Evolutionary conservation across 192 early-diverging fungal species (phyloP).

Genomic region (Coemansia sp.): DNA sequence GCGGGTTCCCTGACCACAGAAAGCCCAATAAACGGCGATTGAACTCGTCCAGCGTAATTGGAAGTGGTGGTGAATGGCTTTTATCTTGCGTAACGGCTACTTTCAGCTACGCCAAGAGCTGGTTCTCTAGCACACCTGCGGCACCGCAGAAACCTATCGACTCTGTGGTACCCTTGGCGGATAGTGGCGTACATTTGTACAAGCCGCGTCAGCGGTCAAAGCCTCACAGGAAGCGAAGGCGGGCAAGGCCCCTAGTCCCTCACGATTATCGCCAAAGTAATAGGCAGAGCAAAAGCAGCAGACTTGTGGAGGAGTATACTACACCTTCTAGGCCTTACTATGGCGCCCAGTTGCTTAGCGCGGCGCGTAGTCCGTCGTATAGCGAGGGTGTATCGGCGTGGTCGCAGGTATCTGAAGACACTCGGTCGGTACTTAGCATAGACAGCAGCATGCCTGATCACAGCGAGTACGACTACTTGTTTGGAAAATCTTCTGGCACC

Average conservation of each 20-base stretch:
- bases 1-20: conserved; percentile 22
- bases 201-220: background rate
- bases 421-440: conserved; percentile 31
- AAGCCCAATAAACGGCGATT: conserved; percentile 14
- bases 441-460: conserved; percentile 23
- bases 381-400: conserved; percentile 2
- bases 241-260: background rate
- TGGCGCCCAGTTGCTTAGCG: background rate
- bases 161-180: background rate
- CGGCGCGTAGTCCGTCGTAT: background rate
- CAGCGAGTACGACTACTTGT: conserved; percentile 9
- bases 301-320: conserved; percentile 41
- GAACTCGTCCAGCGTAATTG: background rate
- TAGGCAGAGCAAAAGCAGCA: conserved; percentile 18
- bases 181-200: background rate
- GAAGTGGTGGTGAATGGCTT: conserved; percentile 9
- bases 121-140: conserved; percentile 10
- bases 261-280: background rate
- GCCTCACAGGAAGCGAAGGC: background rate
- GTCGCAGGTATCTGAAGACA: conserved; percentile 14
- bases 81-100: conserved; percentile 26
- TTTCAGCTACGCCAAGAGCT: conserved; percentile 22
- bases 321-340: background rate
- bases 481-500: background rate
- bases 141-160: background rate